Conservation (phyloP, 2,329 filamentous ascomycete species). For the Epichloe bromicola region DNA sequence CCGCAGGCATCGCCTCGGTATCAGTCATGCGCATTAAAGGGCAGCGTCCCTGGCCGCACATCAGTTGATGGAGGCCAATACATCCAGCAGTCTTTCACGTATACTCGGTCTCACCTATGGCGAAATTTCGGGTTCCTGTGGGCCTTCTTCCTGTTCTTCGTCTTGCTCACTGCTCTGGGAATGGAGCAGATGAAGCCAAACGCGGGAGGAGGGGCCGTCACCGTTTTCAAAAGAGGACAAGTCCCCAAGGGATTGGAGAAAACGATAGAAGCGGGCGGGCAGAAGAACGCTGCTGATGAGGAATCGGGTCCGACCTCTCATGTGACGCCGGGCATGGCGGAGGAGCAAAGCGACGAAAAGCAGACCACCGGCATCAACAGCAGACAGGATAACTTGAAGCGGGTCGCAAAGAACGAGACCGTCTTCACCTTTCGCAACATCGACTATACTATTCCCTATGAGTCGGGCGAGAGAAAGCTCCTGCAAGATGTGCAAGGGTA, state of each 20-base stretch:
- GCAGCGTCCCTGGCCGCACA: conserved; percentile 31
- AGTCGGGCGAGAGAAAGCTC: conserved; percentile 53
- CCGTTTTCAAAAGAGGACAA: conserved; percentile 50
- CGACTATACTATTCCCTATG: conserved; percentile 37
- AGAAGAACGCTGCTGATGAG: conserved; percentile 38
- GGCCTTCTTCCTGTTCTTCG: conserved; percentile 62
- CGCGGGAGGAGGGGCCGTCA: conserved; percentile 44
- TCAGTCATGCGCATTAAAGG: conserved; percentile 40
- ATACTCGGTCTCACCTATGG: conserved; percentile 48
- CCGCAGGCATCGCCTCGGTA: conserved; percentile 18
- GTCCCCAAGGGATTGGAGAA: conserved; percentile 45
- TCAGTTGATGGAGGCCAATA: conserved; percentile 43
- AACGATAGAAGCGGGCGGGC: conserved; percentile 39
- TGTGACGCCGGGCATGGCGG: conserved; percentile 51
- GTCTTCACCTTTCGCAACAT: conserved; percentile 41
- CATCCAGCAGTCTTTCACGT: conserved; percentile 38
- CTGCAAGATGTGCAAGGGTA: conserved; percentile 71
- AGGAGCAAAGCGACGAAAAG: conserved; percentile 5
- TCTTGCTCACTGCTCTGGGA: conserved; percentile 56
- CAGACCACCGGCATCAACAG: conserved; percentile 18
- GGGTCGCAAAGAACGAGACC: conserved; percentile 48
- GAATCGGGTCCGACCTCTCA: conserved; percentile 19
- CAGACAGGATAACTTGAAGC: conserved; percentile 20
- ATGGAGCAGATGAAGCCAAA: conserved; percentile 54
- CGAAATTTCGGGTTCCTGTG: conserved; percentile 69